These are phyloP conservation scores for Brassica cretica DNA, from an alignment of 345 rosid species.

Conservation along the genomic window DNA sequence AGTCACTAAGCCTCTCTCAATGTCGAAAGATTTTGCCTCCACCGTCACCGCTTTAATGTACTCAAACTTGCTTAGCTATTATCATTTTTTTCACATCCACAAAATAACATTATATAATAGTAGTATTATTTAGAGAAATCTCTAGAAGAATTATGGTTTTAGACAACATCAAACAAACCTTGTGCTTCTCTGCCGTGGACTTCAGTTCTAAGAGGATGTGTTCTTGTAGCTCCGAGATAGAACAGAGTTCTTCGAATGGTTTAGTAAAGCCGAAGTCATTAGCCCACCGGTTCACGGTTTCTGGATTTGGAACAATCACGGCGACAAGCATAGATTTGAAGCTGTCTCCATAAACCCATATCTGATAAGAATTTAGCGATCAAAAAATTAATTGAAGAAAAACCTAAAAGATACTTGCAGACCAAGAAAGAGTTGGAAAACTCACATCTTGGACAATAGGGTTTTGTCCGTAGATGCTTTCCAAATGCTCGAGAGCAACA, in stretches of 20 bases:
- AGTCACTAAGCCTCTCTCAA: slow-evolving; percentile 84
- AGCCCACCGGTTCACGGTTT: slow-evolving; percentile 69
- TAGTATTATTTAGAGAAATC: neutral
- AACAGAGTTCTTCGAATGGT: slow-evolving; percentile 60
- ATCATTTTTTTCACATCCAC: slow-evolving; percentile 2
- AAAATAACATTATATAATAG: neutral
- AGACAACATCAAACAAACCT: slow-evolving; percentile 47
- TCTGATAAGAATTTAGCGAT: slow-evolving; percentile 41
- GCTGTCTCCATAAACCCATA: slow-evolving; percentile 91
- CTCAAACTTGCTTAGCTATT: slow-evolving; percentile 77
- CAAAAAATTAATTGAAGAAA: neutral
- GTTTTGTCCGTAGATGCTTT: slow-evolving; percentile 58
- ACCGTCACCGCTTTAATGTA: slow-evolving; percentile 62
- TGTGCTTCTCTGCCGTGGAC: slow-evolving; percentile 60
- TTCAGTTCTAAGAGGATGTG: slow-evolving; percentile 62
- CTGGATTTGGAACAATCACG: slow-evolving; percentile 70
- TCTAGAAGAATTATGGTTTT: neutral
- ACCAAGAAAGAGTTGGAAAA: neutral
- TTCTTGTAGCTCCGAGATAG: slow-evolving; percentile 59
- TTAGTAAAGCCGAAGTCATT: slow-evolving; percentile 41
- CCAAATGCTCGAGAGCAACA: slow-evolving; percentile 81
- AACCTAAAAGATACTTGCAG: slow-evolving; percentile 12
- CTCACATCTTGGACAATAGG: slow-evolving; percentile 74
- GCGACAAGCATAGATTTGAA: slow-evolving; percentile 85
- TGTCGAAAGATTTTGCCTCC: slow-evolving; percentile 64